Evolutionary conservation across 345 rosid species (phyloP).

Genomic region (thale cress (Arabidopsis thaliana)): DNA sequence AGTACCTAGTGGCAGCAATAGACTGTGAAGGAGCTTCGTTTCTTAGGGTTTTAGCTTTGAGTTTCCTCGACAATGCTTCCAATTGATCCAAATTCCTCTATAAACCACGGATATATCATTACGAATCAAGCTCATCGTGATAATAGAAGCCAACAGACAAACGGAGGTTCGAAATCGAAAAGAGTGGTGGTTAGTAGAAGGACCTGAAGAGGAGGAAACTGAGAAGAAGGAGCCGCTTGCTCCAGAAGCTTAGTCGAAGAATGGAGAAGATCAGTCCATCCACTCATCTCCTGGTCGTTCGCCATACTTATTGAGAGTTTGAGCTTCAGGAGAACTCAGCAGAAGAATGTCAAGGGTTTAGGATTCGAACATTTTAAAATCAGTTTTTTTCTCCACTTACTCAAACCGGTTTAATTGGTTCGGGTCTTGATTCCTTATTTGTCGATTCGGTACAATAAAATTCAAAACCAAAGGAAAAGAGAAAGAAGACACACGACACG

Average conservation of each 20-base stretch:
- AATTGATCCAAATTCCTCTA: slow-evolving; percentile 89
- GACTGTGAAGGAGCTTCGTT: slow-evolving; percentile 84
- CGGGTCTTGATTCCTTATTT: not conserved
- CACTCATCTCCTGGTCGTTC: slow-evolving; percentile 74
- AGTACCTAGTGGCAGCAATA: slow-evolving; percentile 82
- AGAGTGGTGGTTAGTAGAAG: slow-evolving; percentile 22
- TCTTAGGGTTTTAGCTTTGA: slow-evolving; percentile 81
- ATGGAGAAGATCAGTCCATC: slow-evolving; percentile 93
- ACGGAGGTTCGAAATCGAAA: slow-evolving; percentile 13
- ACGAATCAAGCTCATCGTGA: not conserved
- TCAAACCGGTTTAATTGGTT: slow-evolving; percentile 1
- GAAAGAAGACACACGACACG: not conserved
- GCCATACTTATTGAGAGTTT: slow-evolving; percentile 53
- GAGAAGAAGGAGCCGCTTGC: slow-evolving; percentile 93
- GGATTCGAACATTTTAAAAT: slow-evolving; percentile 10
- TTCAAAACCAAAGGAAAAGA: not conserved
- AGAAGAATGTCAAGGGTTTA: not conserved
- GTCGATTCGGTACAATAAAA: not conserved
- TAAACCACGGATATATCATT: not conserved
- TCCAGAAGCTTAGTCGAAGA: slow-evolving; percentile 91
- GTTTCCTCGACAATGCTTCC: slow-evolving; percentile 87
- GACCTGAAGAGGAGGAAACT: slow-evolving; percentile 99
- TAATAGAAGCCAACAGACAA: not conserved
- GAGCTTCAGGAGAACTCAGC: slow-evolving; percentile 10
- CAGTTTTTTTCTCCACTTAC: not conserved